These are phyloP conservation scores for Golubevia pallescens DNA, from an alignment of 1,284 basidiomycete species.

Conservation along the genomic window DNA sequence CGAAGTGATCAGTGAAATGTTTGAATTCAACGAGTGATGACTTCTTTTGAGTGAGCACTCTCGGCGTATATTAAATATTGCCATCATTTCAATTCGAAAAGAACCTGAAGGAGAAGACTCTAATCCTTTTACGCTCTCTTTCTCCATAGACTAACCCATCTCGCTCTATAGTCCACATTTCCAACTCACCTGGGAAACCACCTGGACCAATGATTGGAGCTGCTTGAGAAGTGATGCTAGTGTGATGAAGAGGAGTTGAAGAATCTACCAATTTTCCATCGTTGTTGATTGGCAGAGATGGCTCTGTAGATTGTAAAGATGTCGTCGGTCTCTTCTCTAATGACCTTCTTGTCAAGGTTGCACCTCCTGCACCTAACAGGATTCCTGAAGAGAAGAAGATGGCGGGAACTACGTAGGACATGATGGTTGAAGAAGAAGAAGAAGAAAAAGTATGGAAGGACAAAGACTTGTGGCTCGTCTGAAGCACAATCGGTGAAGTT, in stretches of 20 bases:
- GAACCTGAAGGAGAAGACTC: neutral
- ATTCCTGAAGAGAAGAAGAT: constrained; percentile 76
- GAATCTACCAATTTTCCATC: constrained; percentile 6
- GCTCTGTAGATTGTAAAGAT: neutral
- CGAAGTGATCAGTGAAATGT: too few species aligned
- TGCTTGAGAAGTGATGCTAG: constrained; percentile 4
- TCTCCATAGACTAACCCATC: neutral
- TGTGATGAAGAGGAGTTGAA: neutral
- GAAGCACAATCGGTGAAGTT: neutral
- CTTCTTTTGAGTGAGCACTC: too few species aligned
- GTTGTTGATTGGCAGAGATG: neutral
- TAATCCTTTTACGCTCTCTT: neutral
- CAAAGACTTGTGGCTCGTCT: constrained; percentile 1
- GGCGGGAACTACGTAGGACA: constrained; percentile 87
- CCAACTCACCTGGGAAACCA: neutral
- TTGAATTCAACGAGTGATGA: too few species aligned
- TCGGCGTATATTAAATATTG: neutral
- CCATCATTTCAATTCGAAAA: neutral
- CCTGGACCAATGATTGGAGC: constrained; percentile 9
- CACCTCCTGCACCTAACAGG: constrained; percentile 75
- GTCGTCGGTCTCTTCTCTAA: constrained; percentile 10
- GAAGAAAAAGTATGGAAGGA: constrained; percentile 77
- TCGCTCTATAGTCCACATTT: neutral
- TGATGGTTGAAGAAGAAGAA: constrained; percentile 82
- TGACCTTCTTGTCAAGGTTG: constrained; percentile 16